Percentiles rank a stretch among this genome's conserved stretches.
Evolutionary conservation across 1,139 yeast species (phyloP).

Genomic region (Pichia sp.): DNA sequence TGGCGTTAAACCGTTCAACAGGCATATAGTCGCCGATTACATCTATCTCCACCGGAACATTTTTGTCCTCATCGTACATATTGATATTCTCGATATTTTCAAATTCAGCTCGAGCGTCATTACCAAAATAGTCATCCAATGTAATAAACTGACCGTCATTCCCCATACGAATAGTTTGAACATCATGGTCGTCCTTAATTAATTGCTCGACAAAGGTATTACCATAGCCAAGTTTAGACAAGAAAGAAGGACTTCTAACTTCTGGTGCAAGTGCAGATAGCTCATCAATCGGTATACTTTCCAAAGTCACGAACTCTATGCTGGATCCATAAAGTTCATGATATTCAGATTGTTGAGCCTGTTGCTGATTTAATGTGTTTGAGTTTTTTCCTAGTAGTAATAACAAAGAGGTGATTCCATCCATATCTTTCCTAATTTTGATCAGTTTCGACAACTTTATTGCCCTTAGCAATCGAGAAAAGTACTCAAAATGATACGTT

Average conservation of each 20-base stretch:
- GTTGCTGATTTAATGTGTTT: constrained; percentile 3
- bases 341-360: constrained; percentile 7
- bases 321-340: constrained; percentile 47
- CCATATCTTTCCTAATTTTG: constrained; percentile 53
- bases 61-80: neutral
- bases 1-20: neutral
- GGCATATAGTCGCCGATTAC: neutral
- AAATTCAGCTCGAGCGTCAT: constrained; percentile 9
- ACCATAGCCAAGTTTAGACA: constrained; percentile 26
- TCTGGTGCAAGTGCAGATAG: constrained; percentile 17
- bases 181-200: constrained; percentile 33
- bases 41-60: neutral
- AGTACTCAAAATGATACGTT: constrained; percentile 50
- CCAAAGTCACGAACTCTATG: constrained; percentile 59
- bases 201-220: constrained; percentile 30
- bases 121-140: constrained; percentile 29
- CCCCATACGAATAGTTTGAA: constrained; percentile 29
- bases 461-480: constrained; percentile 51
- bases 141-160: constrained; percentile 29
- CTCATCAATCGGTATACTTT: constrained; percentile 35
- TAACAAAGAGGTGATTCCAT: constrained; percentile 51
- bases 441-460: constrained; percentile 57
- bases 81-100: constrained; percentile 8
- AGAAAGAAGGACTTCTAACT: neutral
- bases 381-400: constrained; percentile 34